phyloP scores from a whole-genome alignment of 495 filamentous ascomycete genomes.

The Lophium mytilinum region DNA sequence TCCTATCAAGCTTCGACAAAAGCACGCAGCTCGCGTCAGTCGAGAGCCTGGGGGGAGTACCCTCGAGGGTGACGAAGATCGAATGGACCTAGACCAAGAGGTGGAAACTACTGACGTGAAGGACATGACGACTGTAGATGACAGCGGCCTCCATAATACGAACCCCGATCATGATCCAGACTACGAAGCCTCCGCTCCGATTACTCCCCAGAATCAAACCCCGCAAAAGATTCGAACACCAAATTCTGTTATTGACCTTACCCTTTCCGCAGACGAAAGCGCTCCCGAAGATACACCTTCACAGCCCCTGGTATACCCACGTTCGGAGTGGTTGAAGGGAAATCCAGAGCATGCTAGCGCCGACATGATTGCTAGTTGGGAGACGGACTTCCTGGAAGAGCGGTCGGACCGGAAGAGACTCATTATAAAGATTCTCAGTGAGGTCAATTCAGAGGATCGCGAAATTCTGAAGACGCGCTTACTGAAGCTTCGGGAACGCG shows the following conservation, averaged over 20 bases:
- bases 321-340: background rate
- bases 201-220: background rate
- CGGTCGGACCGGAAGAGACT: conserved; percentile 23
- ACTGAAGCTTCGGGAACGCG: background rate
- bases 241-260: background rate
- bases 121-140: background rate
- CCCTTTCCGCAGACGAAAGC: background rate
- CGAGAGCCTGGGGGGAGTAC: background rate
- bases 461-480: conserved; percentile 6
- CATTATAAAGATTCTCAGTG: conserved; percentile 27
- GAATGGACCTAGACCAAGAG: background rate
- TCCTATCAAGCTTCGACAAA: background rate
- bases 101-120: background rate
- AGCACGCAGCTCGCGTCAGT: background rate
- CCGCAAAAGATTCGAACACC: background rate
- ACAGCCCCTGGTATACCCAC: background rate
- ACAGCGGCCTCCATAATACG: background rate
- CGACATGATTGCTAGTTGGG: conserved; percentile 15
- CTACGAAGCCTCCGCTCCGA: background rate
- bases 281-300: background rate
- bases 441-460: conserved; percentile 2
- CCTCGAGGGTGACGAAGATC: background rate
- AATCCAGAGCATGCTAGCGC: conserved; percentile 4
- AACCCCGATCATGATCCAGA: too few species aligned
- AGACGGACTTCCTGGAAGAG: conserved; percentile 11